Evolutionary conservation across 164 flowering plant species (phyloP), one percentile per base, ranked within the genome.

Genomic region (Nelumbo lutea): DNA sequence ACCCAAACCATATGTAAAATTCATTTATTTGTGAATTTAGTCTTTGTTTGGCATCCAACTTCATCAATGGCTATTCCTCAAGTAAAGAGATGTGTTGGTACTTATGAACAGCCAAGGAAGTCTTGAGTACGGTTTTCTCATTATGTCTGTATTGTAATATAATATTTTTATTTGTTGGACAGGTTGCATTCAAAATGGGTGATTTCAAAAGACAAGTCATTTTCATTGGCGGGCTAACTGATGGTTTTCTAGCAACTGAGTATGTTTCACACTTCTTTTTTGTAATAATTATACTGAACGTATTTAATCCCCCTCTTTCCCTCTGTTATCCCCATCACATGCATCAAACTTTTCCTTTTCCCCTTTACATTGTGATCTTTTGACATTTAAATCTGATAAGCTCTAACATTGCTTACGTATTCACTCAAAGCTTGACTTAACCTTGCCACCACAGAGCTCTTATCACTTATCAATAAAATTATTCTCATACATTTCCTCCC

Each of bases 161-260:
- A 27, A 27, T 27, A 27, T 27, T 27, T 53, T 6, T 53, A 60
- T 64, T 13, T 13, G 41, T 61, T 48, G 8, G 66, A 79, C 94
- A 92, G 99, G 97, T 95, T 77, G 98, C 97, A 41, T 95, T 95
- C 75, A 89, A 85, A 77, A 87, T 91, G 4, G 98, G 99, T 13
- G 88, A 90, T 67, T 89, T 83, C 75, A 89, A 85, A 64, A 93
- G 84, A 57, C 98, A 95, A 79, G 96, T 95, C 45, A 81, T 95
- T 73, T 95, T 95, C 71, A 83, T 95, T 75, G 98, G 95, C 65
- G 98, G 97, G 75, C 67, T 92, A 59, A 86, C 91, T 55, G 97
- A 92, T 81, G 99, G 97, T 59, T 81, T 95, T 83, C 80, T 95
- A 68, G 98, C 99, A 5, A 92, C 98, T 40, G 88, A 90, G 98